These are phyloP conservation scores for Fusarium sp. DNA, from an alignment of 2,329 filamentous ascomycete genomes.

Conservation along the genomic window DNA sequence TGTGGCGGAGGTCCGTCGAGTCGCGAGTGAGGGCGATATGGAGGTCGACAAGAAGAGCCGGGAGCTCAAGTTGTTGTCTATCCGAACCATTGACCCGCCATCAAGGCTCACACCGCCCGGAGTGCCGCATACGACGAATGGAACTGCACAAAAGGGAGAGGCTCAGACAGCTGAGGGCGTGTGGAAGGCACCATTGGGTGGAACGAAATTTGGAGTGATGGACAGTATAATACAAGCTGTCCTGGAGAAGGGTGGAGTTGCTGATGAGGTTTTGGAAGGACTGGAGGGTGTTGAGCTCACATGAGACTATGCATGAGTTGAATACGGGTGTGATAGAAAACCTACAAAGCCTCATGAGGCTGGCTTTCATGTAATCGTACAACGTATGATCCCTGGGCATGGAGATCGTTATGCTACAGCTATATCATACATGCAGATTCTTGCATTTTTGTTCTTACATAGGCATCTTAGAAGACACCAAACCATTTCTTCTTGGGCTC, in stretches of 20 bases:
- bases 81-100: constrained; percentile 79
- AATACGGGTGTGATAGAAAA: constrained; percentile 4
- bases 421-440: constrained; percentile 33
- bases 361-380: constrained; percentile 32
- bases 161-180: constrained; percentile 74
- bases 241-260: constrained; percentile 80
- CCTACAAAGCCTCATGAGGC: constrained; percentile 2
- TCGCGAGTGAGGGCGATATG: constrained; percentile 45
- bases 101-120: constrained; percentile 78
- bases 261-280: constrained; percentile 85
- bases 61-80: constrained; percentile 70
- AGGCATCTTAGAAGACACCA: constrained; percentile 74
- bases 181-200: constrained; percentile 87
- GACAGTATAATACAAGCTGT: constrained; percentile 80
- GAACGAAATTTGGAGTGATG: constrained; percentile 79
- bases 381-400: constrained; percentile 20
- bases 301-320: constrained; percentile 44
- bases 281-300: constrained; percentile 79
- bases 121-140: constrained; percentile 69
- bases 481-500: constrained; percentile 78
- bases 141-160: constrained; percentile 52
- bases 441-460: constrained; percentile 10
- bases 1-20: constrained; percentile 62
- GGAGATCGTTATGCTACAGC: constrained; percentile 23
- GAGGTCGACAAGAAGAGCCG: constrained; percentile 54